Conservation (phyloP, 306 rosid genomes). For the Arachis hypogaea region DNA sequence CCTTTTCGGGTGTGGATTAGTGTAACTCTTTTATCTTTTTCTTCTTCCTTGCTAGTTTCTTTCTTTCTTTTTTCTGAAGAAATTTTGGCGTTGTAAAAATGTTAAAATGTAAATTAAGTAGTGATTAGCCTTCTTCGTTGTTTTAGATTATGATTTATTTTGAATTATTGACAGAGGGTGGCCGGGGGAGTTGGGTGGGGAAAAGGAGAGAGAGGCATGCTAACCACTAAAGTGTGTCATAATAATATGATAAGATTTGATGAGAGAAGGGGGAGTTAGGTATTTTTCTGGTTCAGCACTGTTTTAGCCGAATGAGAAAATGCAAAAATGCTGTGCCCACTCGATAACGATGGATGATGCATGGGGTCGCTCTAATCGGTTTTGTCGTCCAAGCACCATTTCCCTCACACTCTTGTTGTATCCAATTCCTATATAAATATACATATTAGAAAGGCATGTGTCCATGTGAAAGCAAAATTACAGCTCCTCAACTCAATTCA, state of each 20-base stretch:
- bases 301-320: constrained; percentile 35
- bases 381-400: constrained; percentile 37
- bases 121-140: constrained; percentile 19
- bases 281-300: constrained; percentile 64
- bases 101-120: constrained; percentile 66
- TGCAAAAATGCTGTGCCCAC: constrained; percentile 32
- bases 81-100: constrained; percentile 74
- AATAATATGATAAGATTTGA: constrained; percentile 66
- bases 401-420: constrained; percentile 24
- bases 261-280: constrained; percentile 67
- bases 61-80: constrained; percentile 35
- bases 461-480: constrained; percentile 42
- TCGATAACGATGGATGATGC: constrained; percentile 43
- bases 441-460: constrained; percentile 17
- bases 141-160: not conserved
- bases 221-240: constrained; percentile 67
- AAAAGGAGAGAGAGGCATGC: constrained; percentile 47
- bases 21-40: not conserved
- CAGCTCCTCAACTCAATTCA: constrained; percentile 27
- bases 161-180: constrained; percentile 38
- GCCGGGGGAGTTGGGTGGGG: constrained; percentile 51
- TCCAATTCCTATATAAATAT: not conserved
- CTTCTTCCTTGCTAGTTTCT: not conserved
- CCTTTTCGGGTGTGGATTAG: constrained; percentile 40
- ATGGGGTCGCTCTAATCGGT: constrained; percentile 51